Conservation (phyloP, 2,329 filamentous ascomycete genomes). For the Fusarium scirpi region DNA sequence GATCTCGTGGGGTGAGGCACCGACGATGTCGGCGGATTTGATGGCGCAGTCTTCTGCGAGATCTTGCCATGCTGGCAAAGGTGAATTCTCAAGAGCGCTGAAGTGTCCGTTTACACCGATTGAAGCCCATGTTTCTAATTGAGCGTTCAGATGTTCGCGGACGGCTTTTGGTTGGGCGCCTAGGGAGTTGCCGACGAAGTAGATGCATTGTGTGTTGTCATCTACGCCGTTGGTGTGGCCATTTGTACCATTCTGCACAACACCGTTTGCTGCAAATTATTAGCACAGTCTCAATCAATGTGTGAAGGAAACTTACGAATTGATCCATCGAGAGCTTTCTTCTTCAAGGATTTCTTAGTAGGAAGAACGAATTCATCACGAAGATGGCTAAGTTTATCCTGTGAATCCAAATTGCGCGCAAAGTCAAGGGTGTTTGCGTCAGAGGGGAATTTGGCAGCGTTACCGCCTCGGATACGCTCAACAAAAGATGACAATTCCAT, state of each 20-base stretch:
- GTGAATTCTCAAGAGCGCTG: conserved; percentile 72
- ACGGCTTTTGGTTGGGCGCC: conserved; percentile 83
- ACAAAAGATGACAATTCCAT: conserved; percentile 58
- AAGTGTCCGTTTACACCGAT: conserved; percentile 91
- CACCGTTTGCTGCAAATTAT: conserved; percentile 11
- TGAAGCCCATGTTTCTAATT: conserved; percentile 85
- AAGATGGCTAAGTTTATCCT: conserved; percentile 70
- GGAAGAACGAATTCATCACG: conserved; percentile 82
- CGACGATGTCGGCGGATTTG: conserved; percentile 79
- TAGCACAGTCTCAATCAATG: background rate
- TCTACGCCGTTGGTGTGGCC: conserved; percentile 46
- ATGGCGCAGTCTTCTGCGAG: conserved; percentile 80
- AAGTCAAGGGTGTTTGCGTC: conserved; percentile 62
- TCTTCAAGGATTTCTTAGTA: conserved; percentile 76
- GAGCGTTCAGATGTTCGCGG: conserved; percentile 73
- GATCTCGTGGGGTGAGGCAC: conserved; percentile 78
- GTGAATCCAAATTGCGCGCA: conserved; percentile 66
- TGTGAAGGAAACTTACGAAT: conserved; percentile 51
- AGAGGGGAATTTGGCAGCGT: conserved; percentile 58
- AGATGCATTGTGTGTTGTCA: conserved; percentile 64
- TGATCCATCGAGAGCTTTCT: conserved; percentile 66
- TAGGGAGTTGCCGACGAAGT: conserved; percentile 91
- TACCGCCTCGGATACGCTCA: conserved; percentile 56
- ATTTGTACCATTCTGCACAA: conserved; percentile 33
- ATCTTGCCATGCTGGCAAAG: conserved; percentile 79